Evolutionary conservation across 2,329 filamentous ascomycete genomes (phyloP).

Genomic region (Chrysoporthe cubensis): DNA sequence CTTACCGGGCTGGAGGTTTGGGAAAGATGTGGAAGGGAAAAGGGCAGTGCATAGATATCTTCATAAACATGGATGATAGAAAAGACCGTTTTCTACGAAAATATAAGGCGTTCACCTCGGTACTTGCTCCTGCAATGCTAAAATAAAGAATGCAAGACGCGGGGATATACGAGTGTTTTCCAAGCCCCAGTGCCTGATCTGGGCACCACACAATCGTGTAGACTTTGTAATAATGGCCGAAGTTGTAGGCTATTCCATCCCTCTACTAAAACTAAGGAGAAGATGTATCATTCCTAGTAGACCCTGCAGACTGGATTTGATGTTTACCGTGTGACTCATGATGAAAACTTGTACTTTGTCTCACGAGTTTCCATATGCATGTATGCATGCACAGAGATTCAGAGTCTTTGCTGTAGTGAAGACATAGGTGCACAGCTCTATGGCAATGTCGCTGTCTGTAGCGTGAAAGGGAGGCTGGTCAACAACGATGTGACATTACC

Average conservation of each 20-base stretch:
- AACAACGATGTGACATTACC: neutral
- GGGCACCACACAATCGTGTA: neutral
- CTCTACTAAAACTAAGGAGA: neutral
- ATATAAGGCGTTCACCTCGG: neutral
- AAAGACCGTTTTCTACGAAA: neutral
- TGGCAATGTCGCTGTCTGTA: too few species aligned
- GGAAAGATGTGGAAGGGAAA: constrained; percentile 50
- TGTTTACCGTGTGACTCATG: neutral
- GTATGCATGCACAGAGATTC: neutral
- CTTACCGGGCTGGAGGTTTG: constrained; percentile 66
- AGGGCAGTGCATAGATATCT: neutral
- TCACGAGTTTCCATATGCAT: neutral
- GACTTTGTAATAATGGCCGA: neutral
- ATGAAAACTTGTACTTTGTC: neutral
- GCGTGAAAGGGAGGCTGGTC: neutral
- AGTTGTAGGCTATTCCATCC: too few species aligned
- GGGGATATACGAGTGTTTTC: neutral
- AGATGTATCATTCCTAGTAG: neutral
- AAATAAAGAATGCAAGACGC: neutral
- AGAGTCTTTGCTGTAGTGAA: neutral
- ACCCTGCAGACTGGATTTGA: neutral
- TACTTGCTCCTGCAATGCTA: neutral
- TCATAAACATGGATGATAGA: neutral
- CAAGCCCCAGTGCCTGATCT: too few species aligned
- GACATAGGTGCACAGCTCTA: neutral